Conservation (phyloP, 805 yeast genomes). For the Candida xyloterini region DNA sequence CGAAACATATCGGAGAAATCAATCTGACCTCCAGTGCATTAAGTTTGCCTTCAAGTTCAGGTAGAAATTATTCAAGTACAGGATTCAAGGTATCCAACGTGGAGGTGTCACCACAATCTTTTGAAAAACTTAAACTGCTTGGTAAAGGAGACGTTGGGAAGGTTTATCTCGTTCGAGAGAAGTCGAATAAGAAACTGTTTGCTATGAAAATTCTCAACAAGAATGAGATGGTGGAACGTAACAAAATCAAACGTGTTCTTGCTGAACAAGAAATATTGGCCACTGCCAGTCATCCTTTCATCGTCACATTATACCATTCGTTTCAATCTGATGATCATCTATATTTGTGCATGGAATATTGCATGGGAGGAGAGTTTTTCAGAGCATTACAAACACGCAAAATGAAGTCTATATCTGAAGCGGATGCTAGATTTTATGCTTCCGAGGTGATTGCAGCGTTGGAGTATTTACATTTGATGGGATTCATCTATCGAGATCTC, state of each 20-base stretch:
- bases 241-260: slow-evolving; percentile 88
- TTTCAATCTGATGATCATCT: slow-evolving; percentile 91
- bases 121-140: slow-evolving; percentile 82
- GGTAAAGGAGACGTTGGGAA: slow-evolving; percentile 99
- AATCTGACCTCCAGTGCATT: slow-evolving; percentile 18
- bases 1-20: slow-evolving; percentile 39
- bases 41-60: slow-evolving; percentile 6
- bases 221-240: slow-evolving; percentile 91
- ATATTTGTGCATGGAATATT: slow-evolving; percentile 95
- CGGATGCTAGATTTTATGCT: slow-evolving; percentile 90
- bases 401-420: slow-evolving; percentile 79
- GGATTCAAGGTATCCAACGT: slow-evolving; percentile 72
- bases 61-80: slow-evolving; percentile 67
- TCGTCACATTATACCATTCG: slow-evolving; percentile 92
- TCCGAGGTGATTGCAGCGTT: slow-evolving; percentile 97
- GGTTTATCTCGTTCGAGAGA: slow-evolving; percentile 88
- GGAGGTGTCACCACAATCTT: slow-evolving; percentile 81
- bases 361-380: slow-evolving; percentile 99
- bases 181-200: slow-evolving; percentile 65
- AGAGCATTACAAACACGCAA: slow-evolving; percentile 90
- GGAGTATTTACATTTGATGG: slow-evolving; percentile 94
- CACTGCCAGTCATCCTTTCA: slow-evolving; percentile 94
- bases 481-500: slow-evolving; percentile 92
- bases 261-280: slow-evolving; percentile 97
- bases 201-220: slow-evolving; percentile 93